These are phyloP conservation scores for Neofusicoccum sp. DNA, from an alignment of 2,329 filamentous ascomycete species.

Conservation along the genomic window DNA sequence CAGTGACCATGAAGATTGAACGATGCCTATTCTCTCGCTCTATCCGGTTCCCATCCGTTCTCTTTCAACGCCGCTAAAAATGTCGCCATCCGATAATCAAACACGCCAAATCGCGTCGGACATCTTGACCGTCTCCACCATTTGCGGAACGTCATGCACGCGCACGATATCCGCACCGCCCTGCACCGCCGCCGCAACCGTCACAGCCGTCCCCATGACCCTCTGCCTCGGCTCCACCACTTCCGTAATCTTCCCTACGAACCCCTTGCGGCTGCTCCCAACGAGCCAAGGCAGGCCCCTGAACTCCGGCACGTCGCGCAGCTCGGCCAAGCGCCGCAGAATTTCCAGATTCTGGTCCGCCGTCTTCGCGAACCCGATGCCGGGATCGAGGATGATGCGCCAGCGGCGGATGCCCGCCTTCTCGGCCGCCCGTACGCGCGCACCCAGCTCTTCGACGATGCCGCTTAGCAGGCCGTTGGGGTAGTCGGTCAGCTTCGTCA, in stretches of 20 bases:
- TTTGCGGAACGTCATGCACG: conserved; percentile 87
- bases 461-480: conserved; percentile 64
- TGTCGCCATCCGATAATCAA: neutral
- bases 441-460: conserved; percentile 66
- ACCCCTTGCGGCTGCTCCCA: conserved; percentile 84
- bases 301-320: conserved; percentile 53
- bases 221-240: conserved; percentile 68
- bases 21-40: neutral
- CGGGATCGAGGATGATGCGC: conserved; percentile 93
- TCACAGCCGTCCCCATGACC: conserved; percentile 82
- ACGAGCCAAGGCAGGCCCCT: conserved; percentile 80
- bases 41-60: neutral
- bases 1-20: neutral
- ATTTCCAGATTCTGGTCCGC: conserved; percentile 78
- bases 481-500: conserved; percentile 70
- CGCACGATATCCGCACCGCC: conserved; percentile 89
- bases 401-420: conserved; percentile 81
- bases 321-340: conserved; percentile 63
- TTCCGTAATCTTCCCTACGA: conserved; percentile 80
- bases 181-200: conserved; percentile 79
- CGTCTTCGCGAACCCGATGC: conserved; percentile 90
- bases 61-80: neutral
- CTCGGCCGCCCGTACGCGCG: conserved; percentile 72
- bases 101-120: conserved; percentile 62
- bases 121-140: conserved; percentile 81